Evolutionary conservation across 768 basidiomycete genomes (phyloP).

Genomic region (Albatrellus ellisii): DNA sequence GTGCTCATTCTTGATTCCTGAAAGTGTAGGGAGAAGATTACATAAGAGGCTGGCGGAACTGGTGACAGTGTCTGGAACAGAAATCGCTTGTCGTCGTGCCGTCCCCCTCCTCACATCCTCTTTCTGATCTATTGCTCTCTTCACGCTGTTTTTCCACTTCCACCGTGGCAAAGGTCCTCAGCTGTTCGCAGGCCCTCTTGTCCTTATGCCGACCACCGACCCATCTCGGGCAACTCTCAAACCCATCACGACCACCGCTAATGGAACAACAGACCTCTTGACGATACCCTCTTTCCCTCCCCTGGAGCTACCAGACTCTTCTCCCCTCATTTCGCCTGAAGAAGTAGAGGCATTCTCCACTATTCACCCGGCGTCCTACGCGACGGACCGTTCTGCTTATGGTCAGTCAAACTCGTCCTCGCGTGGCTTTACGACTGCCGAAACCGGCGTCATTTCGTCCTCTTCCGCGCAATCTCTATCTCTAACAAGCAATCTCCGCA

Average conservation of each 20-base stretch:
- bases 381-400: slow-evolving; percentile 9
- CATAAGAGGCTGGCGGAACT: not conserved
- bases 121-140: not conserved
- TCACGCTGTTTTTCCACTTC: not conserved
- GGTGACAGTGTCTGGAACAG: not conserved
- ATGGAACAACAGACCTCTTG: slow-evolving; percentile 20
- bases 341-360: too few species aligned
- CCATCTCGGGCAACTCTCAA: slow-evolving; percentile 15
- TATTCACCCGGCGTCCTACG: not conserved
- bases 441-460: slow-evolving; percentile 14
- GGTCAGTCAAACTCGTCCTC: slow-evolving; percentile 16
- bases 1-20: too few species aligned
- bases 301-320: slow-evolving; percentile 27
- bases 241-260: slow-evolving; percentile 9
- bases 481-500: slow-evolving; percentile 40
- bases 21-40: too few species aligned
- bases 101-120: not conserved
- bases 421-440: slow-evolving; percentile 16
- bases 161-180: not conserved
- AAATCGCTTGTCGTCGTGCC: not conserved
- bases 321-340: slow-evolving; percentile 15
- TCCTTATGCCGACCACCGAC: slow-evolving; percentile 1
- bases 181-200: slow-evolving; percentile 1
- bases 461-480: slow-evolving; percentile 17
- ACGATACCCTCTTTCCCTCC: slow-evolving; percentile 31